Base-by-base conservation (phyloP, 176 grass and related monocot species). In the Coix lacrymajobi region DNA sequence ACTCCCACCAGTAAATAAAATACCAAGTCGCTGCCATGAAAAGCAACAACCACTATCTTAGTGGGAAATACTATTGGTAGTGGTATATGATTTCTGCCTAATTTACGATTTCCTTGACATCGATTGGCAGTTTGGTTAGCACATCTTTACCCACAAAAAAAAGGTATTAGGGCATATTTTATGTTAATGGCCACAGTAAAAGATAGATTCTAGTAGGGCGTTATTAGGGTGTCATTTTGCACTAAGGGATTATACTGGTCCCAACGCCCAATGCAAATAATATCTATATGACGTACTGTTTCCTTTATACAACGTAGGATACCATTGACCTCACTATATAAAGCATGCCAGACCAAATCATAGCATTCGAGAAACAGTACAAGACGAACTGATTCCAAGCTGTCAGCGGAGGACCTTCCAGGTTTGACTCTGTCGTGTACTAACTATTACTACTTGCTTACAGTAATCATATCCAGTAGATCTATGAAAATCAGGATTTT, bases 51-150 rank as follows among this genome's bases (percentile, higher is more conserved):
- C 72, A 90, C 79, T 78, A 39, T 31, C 73, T 60, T 66, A 86
- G 88, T 90, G 72, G 83, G 36, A 78, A 86, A 82, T 82, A 86
- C 83, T 82, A 78, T 86, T 17, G 15, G 13, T 73, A 78, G 83
- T 86, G 88, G n/a, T n/a, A 8, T 37, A 73, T 82, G 79, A 86
- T 90, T 82, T 78, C 6, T 45, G 57, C 73, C 75, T 86, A 89
- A 22, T 78, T 66, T 89, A 82, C 13, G 15, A 86, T 78, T 85
- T 67, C 0, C 37, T 29, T 17, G 39, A 46, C 12, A 51, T 20
- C 3, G 38, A 73, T 58, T 78, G 57, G 66, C 19, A 39, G 71
- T 9, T 1, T 36, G 58, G 37, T 22, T 56, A 60, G 30, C 28
- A 65, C 57, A 54, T 82, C 22, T 48, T 82, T 26, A 31, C 19